Percentiles rank a stretch among this genome's conserved stretches.
phyloP scores from a whole-genome alignment of 352 stramenopile genomes.

The Phytopythium montanum region DNA sequence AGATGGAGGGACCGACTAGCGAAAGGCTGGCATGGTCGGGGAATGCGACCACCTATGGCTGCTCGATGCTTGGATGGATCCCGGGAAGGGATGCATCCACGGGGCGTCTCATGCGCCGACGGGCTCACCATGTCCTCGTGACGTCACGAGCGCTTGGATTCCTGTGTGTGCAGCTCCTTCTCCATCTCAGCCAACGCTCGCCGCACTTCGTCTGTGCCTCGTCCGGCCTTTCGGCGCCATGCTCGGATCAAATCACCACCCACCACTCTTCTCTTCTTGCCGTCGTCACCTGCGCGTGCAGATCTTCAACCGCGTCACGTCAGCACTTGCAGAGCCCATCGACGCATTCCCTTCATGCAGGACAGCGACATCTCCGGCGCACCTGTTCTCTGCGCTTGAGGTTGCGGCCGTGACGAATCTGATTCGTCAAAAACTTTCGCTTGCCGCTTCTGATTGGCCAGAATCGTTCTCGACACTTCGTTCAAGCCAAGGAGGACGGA shows the following conservation, averaged over 20 bases:
- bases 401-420: constrained; percentile 2
- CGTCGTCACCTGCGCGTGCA: not conserved
- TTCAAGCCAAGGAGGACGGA: too few relatives aligned
- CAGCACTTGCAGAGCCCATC: too few relatives aligned
- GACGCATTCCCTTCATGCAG: too few relatives aligned
- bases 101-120: too few relatives aligned
- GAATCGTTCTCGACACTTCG: too few relatives aligned
- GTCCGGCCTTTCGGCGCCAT: not conserved
- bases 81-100: too few relatives aligned
- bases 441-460: not conserved
- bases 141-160: too few relatives aligned
- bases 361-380: not conserved
- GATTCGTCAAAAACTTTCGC: not conserved
- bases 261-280: too few relatives aligned
- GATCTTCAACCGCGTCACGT: constrained; percentile 9
- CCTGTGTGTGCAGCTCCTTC: not conserved
- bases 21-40: not conserved
- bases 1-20: not conserved
- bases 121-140: too few relatives aligned
- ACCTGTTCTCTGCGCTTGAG: not conserved
- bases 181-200: not conserved
- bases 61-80: too few relatives aligned
- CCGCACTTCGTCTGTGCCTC: not conserved
- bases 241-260: not conserved
- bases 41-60: not conserved